phyloP scores from a whole-genome alignment of 371 early-diverging fungal species.

The Mucor circinelloides region DNA sequence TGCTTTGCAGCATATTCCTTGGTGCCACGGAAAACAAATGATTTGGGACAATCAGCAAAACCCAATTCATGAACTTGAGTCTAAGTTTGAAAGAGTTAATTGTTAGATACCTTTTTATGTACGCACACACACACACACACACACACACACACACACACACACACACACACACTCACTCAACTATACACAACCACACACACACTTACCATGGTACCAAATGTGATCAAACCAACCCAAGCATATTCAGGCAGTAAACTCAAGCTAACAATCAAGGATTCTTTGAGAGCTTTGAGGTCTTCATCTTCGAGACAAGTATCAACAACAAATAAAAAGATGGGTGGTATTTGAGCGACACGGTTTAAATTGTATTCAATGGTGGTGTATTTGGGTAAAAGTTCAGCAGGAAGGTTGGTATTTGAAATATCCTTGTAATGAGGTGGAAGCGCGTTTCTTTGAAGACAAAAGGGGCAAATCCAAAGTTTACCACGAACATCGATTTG shows the following conservation, averaged over 20 bases:
- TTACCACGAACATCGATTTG: constrained; percentile 94
- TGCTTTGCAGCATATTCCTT: constrained; percentile 96
- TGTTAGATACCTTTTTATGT: background rate
- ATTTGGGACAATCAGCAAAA: constrained; percentile 94
- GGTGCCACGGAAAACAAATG: constrained; percentile 97
- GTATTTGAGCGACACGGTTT: constrained; percentile 76
- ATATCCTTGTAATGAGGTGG: constrained; percentile 99
- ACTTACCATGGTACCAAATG: constrained; percentile 98
- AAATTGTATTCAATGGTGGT: constrained; percentile 98
- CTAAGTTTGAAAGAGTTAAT: constrained; percentile 41
- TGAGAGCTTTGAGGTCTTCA: constrained; percentile 95
- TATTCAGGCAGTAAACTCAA: constrained; percentile 92
- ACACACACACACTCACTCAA: background rate
- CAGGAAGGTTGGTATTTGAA: constrained; percentile 91
- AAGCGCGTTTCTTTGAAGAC: constrained; percentile 95
- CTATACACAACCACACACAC: too few relatives aligned
- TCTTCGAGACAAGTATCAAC: constrained; percentile 98
- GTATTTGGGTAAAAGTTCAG: constrained; percentile 94
- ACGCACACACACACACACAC: background rate
- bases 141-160: background rate
- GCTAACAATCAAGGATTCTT: constrained; percentile 90
- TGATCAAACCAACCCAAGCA: constrained; percentile 96
- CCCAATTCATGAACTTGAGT: constrained; percentile 95
- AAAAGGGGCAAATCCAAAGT: constrained; percentile 99
- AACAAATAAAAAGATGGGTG: constrained; percentile 97